phyloP scores from a whole-genome alignment of 2,329 filamentous ascomycete genomes.

The Pseudonectria buxi region DNA sequence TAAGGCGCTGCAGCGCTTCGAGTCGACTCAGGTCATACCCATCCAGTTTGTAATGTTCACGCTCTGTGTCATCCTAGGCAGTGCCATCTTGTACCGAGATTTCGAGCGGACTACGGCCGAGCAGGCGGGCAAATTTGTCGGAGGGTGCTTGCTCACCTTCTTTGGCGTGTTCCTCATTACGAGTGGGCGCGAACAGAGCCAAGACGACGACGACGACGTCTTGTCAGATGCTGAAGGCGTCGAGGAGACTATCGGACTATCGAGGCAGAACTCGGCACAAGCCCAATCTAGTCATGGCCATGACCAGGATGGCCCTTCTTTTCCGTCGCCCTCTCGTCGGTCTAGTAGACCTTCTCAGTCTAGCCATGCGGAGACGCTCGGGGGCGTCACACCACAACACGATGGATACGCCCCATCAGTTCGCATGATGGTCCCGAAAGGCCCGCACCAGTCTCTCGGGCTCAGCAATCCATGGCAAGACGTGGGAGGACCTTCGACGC shows the following conservation, averaged over 20 bases:
- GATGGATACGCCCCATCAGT: conserved; percentile 31
- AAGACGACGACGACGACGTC: conserved; percentile 50
- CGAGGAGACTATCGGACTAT: conserved; percentile 57
- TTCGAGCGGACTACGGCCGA: conserved; percentile 75
- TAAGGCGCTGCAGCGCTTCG: conserved; percentile 77
- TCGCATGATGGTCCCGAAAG: conserved; percentile 25
- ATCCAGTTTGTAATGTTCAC: conserved; percentile 98
- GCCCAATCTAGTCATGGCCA: conserved; percentile 9
- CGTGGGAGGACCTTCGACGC: conserved; percentile 24
- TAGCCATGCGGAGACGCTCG: conserved; percentile 36
- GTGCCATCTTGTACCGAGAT: conserved; percentile 87
- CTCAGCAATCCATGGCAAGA: conserved; percentile 37
- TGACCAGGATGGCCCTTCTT: conserved; percentile 14
- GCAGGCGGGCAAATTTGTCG: conserved; percentile 77
- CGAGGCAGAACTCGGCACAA: conserved; percentile 38
- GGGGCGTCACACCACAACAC: conserved; percentile 29
- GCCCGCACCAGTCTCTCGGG: conserved; percentile 26
- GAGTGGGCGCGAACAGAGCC: conserved; percentile 61
- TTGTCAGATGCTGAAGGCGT: conserved; percentile 51
- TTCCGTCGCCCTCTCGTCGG: conserved; percentile 34
- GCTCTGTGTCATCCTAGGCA: conserved; percentile 88
- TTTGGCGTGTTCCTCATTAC: conserved; percentile 97
- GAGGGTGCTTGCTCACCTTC: conserved; percentile 87
- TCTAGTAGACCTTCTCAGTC: conserved; percentile 42
- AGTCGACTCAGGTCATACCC: conserved; percentile 95